These are phyloP conservation scores for Apiospora sp. DNA, from an alignment of 2,329 filamentous ascomycete genomes.

Conservation along the genomic window DNA sequence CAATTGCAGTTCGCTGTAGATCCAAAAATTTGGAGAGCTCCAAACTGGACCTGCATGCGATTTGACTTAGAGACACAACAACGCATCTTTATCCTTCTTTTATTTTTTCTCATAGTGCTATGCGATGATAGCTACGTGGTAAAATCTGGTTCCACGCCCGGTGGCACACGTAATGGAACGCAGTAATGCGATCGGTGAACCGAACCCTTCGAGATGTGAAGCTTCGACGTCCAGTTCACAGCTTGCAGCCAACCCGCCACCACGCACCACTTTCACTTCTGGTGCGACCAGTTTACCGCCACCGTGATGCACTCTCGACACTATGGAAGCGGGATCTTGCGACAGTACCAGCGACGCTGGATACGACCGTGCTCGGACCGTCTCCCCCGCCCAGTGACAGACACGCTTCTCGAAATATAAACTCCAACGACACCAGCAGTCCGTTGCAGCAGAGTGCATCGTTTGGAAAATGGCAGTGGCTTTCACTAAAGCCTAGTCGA, in stretches of 20 bases:
- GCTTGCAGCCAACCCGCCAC: constrained; percentile 29
- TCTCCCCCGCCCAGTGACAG: background rate
- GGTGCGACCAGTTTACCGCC: background rate
- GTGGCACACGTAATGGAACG: constrained; percentile 37
- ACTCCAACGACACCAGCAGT: background rate
- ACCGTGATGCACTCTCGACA: background rate
- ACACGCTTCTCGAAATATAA: background rate
- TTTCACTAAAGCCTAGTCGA: constrained; percentile 37
- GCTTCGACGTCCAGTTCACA: constrained; percentile 35
- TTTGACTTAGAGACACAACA: background rate
- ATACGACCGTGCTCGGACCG: background rate
- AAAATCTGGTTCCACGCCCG: constrained; percentile 10
- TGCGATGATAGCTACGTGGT: background rate
- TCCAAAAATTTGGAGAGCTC: constrained; percentile 5
- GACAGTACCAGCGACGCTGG: background rate
- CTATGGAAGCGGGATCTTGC: background rate
- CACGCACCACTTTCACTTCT: constrained; percentile 14
- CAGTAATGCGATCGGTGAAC: constrained; percentile 45
- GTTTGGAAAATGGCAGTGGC: constrained; percentile 38
- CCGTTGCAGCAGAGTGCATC: constrained; percentile 6
- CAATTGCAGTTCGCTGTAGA: background rate
- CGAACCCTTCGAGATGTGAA: constrained; percentile 42
- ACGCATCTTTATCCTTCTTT: background rate
- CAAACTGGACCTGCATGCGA: background rate
- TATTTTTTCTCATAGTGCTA: background rate